Conservation (phyloP, 1,284 basidiomycete species). For the Veloboletus limbatus region DNA sequence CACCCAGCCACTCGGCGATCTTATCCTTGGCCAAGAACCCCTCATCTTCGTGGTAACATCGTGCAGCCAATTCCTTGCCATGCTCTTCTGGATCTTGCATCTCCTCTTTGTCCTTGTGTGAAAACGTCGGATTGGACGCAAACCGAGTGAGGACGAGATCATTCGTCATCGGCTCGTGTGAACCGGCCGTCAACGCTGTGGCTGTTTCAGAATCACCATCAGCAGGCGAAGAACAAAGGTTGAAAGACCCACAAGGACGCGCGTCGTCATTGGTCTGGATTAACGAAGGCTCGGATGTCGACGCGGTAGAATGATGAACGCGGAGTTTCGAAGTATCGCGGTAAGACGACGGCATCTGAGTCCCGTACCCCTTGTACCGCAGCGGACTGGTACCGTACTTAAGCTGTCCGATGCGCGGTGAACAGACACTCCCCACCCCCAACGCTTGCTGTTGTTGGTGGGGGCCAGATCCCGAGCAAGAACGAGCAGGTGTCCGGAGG, state of each 20-base stretch:
- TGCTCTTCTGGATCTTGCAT: slow-evolving; percentile 58
- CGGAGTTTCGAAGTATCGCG: slow-evolving; percentile 53
- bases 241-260: slow-evolving; percentile 42
- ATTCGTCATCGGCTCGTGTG: slow-evolving; percentile 52
- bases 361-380: slow-evolving; percentile 38
- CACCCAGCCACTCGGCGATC: slow-evolving; percentile 94
- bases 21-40: slow-evolving; percentile 82
- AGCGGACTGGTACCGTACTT: slow-evolving; percentile 43
- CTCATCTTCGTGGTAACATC: slow-evolving; percentile 88
- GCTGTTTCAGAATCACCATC: slow-evolving; percentile 23
- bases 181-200: slow-evolving; percentile 35
- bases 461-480: slow-evolving; percentile 39
- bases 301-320: slow-evolving; percentile 64
- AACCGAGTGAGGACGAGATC: slow-evolving; percentile 44
- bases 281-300: slow-evolving; percentile 75
- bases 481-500: slow-evolving; percentile 41
- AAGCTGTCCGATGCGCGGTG: slow-evolving; percentile 26
- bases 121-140: slow-evolving; percentile 44
- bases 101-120: slow-evolving; percentile 54
- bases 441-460: slow-evolving; percentile 25
- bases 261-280: slow-evolving; percentile 50
- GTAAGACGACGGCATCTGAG: slow-evolving; percentile 38
- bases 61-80: slow-evolving; percentile 71
- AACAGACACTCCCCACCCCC: slow-evolving; percentile 21
- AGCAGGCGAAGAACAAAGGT: slow-evolving; percentile 11